Evolutionary conservation across 2,329 filamentous ascomycete genomes (phyloP).

Genomic region (Pestalotiopsis fici): DNA sequence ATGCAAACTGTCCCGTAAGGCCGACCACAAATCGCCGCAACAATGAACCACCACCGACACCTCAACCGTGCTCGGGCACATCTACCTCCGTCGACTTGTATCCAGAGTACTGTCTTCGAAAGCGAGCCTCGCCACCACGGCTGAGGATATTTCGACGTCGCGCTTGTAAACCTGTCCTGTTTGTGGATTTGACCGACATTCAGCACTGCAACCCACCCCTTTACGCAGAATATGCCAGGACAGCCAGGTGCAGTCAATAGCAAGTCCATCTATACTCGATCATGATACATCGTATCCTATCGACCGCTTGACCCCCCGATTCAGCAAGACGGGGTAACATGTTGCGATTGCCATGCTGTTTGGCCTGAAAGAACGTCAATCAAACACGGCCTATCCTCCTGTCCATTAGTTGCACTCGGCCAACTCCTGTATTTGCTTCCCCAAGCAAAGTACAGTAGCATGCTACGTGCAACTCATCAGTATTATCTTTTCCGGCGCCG

Average conservation of each 20-base stretch:
- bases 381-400: not conserved
- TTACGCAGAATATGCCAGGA: not conserved
- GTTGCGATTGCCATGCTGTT: not conserved
- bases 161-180: not conserved
- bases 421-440: not conserved
- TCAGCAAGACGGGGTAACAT: not conserved
- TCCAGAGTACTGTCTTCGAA: not conserved
- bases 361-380: not conserved
- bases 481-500: not conserved
- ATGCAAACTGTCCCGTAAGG: not conserved
- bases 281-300: not conserved
- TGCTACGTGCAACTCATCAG: not conserved
- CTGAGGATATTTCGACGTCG: not conserved
- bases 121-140: not conserved
- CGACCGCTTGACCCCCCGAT: not conserved
- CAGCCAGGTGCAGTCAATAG: not conserved
- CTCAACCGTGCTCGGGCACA: not conserved
- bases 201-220: not conserved
- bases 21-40: not conserved
- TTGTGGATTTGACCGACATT: not conserved
- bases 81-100: not conserved
- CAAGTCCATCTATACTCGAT: not conserved
- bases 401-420: not conserved
- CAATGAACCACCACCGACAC: not conserved
- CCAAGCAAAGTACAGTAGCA: not conserved